These are phyloP conservation scores for Polychytrium aggregatum DNA, from an alignment of 192 early-diverging fungal genomes.

Conservation along the genomic window DNA sequence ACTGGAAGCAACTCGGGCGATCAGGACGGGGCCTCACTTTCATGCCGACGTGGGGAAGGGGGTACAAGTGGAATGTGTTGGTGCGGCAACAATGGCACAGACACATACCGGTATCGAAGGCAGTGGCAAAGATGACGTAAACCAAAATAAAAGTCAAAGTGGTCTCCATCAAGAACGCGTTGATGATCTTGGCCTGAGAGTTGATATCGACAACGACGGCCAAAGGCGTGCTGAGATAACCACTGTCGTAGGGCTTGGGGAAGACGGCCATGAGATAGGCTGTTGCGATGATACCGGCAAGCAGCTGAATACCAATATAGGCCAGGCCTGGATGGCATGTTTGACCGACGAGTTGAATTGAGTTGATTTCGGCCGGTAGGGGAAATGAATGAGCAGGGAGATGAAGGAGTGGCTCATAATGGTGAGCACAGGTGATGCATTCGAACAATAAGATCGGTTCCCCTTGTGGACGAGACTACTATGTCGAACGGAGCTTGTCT, in stretches of 20 bases:
- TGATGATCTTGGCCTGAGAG: constrained; percentile 16
- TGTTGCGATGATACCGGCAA: constrained; percentile 35
- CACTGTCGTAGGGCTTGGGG: constrained; percentile 25
- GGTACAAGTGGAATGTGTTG: too few relatives aligned
- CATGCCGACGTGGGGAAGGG: too few relatives aligned
- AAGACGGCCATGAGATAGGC: constrained; percentile 39
- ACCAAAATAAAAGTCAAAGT: constrained; percentile 47
- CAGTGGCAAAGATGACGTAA: constrained; percentile 54
- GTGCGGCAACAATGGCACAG: too few relatives aligned
- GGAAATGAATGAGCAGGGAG: too few relatives aligned
- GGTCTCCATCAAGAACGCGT: constrained; percentile 50
- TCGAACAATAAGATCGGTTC: too few relatives aligned
- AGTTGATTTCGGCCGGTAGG: too few relatives aligned
- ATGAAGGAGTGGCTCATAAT: too few relatives aligned
- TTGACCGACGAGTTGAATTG: constrained; percentile 1
- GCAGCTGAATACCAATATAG: constrained; percentile 43
- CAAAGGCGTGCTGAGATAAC: constrained; percentile 19
- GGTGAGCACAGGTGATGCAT: too few relatives aligned
- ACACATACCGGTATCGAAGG: constrained; percentile 44
- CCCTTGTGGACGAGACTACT: too few relatives aligned
- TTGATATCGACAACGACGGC: constrained; percentile 32
- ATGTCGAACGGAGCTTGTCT: not conserved
- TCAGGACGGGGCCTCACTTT: too few relatives aligned
- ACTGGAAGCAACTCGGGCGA: too few relatives aligned
- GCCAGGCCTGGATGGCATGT: constrained; percentile 26